These are phyloP conservation scores for Breviolum minutum DNA, from an alignment of 73 alveolate species.

Conservation along the genomic window DNA sequence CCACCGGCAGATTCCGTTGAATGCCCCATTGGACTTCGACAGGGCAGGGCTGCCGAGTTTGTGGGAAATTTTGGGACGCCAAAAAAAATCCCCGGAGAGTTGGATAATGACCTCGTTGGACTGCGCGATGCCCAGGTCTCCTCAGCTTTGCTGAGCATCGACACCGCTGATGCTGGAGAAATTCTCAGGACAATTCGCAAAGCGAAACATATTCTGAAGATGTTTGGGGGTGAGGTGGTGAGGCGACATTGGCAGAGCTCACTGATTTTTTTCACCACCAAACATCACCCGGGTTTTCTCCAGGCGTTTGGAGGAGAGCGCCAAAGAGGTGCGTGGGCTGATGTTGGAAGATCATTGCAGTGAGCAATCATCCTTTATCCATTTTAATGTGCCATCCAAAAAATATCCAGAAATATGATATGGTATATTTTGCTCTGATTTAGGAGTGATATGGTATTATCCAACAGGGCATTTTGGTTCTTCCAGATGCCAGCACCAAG, in stretches of 20 bases:
- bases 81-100: not conserved
- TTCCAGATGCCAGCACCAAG: no score
- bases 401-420: no score
- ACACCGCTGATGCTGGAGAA: slow-evolving; percentile 18
- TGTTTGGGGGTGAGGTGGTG: no score
- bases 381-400: not conserved
- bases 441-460: no score
- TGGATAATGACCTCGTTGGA: not conserved
- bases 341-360: not conserved
- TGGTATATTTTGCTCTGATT: no score
- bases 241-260: no score
- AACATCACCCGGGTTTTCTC: not conserved
- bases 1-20: slow-evolving; percentile 8
- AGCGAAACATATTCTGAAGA: no score
- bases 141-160: slow-evolving; percentile 18
- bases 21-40: slow-evolving; percentile 6
- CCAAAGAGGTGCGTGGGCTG: not conserved
- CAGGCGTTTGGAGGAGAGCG: slow-evolving; percentile 26
- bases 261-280: no score
- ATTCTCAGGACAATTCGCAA: no score
- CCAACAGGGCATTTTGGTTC: no score
- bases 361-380: not conserved
- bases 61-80: no score
- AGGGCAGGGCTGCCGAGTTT: not conserved
- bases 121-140: not conserved